Conservation (phyloP, 2,329 filamentous ascomycete genomes). For the Epichloe hybrida region DNA sequence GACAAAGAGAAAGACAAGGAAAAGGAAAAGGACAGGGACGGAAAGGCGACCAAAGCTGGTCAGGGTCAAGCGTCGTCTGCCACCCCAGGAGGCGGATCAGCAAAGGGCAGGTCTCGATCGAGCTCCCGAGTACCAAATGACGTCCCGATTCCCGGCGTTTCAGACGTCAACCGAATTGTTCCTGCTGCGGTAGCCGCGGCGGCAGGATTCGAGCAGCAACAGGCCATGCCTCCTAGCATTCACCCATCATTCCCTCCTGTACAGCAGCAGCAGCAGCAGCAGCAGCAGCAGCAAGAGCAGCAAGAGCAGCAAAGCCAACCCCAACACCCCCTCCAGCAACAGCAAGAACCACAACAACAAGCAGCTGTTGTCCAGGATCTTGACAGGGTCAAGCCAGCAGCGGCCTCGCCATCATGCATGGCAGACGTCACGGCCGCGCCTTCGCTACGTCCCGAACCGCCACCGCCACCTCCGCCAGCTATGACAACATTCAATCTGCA, state of each 20-base stretch:
- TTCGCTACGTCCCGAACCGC: conserved; percentile 40
- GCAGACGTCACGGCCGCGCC: conserved; percentile 44
- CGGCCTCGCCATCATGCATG: conserved; percentile 22
- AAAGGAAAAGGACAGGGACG: conserved; percentile 19
- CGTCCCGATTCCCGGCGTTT: conserved; percentile 5
- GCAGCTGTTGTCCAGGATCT: conserved; percentile 12
- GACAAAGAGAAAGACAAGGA: conserved; percentile 10
- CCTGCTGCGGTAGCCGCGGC: conserved; percentile 8
- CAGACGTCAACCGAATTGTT: background rate
- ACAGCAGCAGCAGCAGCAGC: background rate
- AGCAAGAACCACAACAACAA: conserved; percentile 9
- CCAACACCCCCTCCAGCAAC: background rate
- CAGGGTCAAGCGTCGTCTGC: conserved; percentile 30
- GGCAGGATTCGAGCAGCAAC: conserved; percentile 28
- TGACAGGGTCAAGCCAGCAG: conserved; percentile 22
- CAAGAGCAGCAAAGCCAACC: background rate
- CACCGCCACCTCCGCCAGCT: conserved; percentile 30
- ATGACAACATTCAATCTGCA: conserved; percentile 39
- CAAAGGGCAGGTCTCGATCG: conserved; percentile 39
- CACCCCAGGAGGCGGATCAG: conserved; percentile 21
- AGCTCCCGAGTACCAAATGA: conserved; percentile 34
- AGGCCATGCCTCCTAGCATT: conserved; percentile 9
- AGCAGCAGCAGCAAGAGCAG: too few species aligned
- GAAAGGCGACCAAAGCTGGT: conserved; percentile 25
- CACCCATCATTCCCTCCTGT: conserved; percentile 26